These are phyloP conservation scores for Talaromyces ruber DNA, from an alignment of 495 filamentous ascomycete genomes.

Conservation along the genomic window DNA sequence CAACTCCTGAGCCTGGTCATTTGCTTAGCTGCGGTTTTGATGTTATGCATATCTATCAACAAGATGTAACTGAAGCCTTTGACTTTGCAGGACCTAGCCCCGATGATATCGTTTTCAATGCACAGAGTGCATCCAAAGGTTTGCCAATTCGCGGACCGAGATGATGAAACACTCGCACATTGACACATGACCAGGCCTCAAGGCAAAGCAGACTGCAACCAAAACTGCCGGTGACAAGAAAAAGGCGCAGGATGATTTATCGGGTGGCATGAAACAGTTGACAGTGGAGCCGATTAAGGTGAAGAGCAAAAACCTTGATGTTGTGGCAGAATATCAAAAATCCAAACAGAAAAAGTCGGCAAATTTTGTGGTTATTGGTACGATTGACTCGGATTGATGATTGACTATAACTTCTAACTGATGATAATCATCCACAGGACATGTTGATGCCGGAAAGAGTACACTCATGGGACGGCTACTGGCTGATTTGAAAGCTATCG, in stretches of 20 bases:
- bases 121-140: conserved; percentile 79
- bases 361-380: conserved; percentile 94
- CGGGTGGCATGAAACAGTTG: conserved; percentile 46
- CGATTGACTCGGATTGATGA: conserved; percentile 11
- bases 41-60: conserved; percentile 42
- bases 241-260: conserved; percentile 29
- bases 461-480: conserved; percentile 95
- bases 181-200: conserved; percentile 32
- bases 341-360: conserved; percentile 68
- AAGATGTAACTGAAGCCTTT: conserved; percentile 41
- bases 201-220: conserved; percentile 34
- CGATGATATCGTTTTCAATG: conserved; percentile 80
- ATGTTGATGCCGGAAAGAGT: conserved; percentile 96
- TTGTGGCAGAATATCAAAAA: conserved; percentile 72
- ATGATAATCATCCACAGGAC: conserved; percentile 45
- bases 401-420: neutral
- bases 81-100: conserved; percentile 88
- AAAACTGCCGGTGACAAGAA: conserved; percentile 32
- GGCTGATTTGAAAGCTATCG: conserved; percentile 77
- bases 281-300: conserved; percentile 61
- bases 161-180: conserved; percentile 30
- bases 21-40: conserved; percentile 31
- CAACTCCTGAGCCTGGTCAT: conserved; percentile 29
- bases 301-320: conserved; percentile 81
- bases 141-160: conserved; percentile 45